These are phyloP conservation scores for Cochlearia excelsa DNA, from an alignment of 345 rosid genomes.

Conservation along the genomic window DNA sequence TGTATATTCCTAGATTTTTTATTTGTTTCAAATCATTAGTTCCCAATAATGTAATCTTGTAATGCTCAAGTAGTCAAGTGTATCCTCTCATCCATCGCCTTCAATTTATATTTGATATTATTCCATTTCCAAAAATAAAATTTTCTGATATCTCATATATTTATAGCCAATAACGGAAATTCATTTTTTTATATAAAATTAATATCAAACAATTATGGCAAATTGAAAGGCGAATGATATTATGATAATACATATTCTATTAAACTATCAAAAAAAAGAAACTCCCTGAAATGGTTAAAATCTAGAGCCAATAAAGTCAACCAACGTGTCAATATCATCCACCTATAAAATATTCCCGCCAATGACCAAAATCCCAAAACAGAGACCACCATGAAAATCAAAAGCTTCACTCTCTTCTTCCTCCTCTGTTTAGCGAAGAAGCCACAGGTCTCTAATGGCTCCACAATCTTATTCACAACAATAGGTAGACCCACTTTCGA, in stretches of 20 bases:
- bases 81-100: conserved; percentile 5
- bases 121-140: neutral
- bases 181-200: neutral
- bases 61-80: too few relatives aligned
- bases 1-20: too few relatives aligned
- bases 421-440: conserved; percentile 32
- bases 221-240: neutral
- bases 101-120: neutral
- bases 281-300: conserved; percentile 6
- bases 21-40: too few relatives aligned
- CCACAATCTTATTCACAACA: conserved; percentile 60
- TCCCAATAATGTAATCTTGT: too few relatives aligned
- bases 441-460: conserved; percentile 23
- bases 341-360: conserved; percentile 37
- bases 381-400: conserved; percentile 22
- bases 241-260: neutral
- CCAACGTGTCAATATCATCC: conserved; percentile 35
- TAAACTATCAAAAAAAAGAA: neutral
- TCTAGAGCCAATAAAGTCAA: neutral
- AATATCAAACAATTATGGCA: neutral
- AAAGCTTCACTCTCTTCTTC: conserved; percentile 16
- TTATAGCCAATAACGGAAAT: neutral
- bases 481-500: conserved; percentile 57
- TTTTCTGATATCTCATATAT: neutral
- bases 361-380: conserved; percentile 15